phyloP scores from a whole-genome alignment of 352 stramenopile genomes.

The Phytopythium litorale region DNA sequence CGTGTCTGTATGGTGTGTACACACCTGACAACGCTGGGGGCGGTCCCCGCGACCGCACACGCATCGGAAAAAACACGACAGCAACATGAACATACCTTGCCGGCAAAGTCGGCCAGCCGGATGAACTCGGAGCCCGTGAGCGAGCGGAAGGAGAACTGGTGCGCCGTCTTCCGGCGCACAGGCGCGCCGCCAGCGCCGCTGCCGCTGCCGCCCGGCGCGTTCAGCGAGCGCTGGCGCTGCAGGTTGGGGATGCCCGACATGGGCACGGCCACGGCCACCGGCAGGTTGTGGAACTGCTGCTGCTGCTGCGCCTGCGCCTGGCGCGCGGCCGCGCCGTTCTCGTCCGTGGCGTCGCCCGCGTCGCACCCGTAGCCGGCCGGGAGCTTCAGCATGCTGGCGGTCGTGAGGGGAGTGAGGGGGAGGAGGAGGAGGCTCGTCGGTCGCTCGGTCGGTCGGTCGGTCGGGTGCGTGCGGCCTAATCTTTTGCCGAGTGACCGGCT shows the following conservation, averaged over 20 bases:
- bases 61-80: too few species aligned
- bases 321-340: background rate
- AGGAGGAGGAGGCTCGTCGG: background rate
- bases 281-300: conserved; percentile 51
- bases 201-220: conserved; percentile 1
- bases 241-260: conserved; percentile 22
- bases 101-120: conserved; percentile 58
- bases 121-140: conserved; percentile 57
- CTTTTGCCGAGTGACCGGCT: conserved; percentile 3
- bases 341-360: conserved; percentile 20
- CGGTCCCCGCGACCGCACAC: background rate
- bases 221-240: conserved; percentile 23
- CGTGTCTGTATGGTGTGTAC: background rate
- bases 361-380: conserved; percentile 29
- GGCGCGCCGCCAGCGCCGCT: background rate
- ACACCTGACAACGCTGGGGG: background rate
- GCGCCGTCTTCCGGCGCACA: conserved; percentile 47
- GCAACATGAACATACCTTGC: conserved; percentile 24
- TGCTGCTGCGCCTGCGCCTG: conserved; percentile 14
- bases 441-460: background rate
- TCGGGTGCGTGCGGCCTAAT: background rate
- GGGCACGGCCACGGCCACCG: conserved; percentile 52
- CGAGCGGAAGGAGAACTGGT: conserved; percentile 77
- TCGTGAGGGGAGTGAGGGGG: background rate
- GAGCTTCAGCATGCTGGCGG: conserved; percentile 35